These are phyloP conservation scores for Gleditsia sinensis DNA, from an alignment of 306 rosid species.

Conservation along the genomic window DNA sequence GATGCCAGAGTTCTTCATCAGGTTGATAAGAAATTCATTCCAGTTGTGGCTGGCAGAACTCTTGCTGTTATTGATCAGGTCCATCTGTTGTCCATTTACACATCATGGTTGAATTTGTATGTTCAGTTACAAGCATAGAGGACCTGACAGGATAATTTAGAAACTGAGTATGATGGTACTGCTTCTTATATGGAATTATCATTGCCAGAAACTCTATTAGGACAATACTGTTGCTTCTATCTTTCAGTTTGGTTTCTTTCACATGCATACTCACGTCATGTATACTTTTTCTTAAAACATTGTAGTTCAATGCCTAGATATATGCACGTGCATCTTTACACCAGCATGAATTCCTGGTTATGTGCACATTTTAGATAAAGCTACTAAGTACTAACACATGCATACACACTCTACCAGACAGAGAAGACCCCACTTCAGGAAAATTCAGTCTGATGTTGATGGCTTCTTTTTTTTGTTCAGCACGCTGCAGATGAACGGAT, in stretches of 20 bases:
- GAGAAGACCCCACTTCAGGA: neutral
- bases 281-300: slow-evolving; percentile 1
- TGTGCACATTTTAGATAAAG: neutral
- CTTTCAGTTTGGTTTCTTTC: neutral
- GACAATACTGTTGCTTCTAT: slow-evolving; percentile 16
- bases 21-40: slow-evolving; percentile 95
- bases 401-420: neutral
- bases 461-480: slow-evolving; percentile 43
- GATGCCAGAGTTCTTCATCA: slow-evolving; percentile 81
- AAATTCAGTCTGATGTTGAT: slow-evolving; percentile 34
- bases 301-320: neutral
- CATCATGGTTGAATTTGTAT: slow-evolving; percentile 9
- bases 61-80: slow-evolving; percentile 97
- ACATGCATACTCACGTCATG: neutral
- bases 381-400: neutral
- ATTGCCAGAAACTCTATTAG: slow-evolving; percentile 16
- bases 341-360: slow-evolving; percentile 9
- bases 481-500: slow-evolving; percentile 99
- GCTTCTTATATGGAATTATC: neutral
- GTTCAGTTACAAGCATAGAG: neutral
- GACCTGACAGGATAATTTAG: neutral
- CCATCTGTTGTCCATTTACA: slow-evolving; percentile 11
- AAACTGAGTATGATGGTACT: neutral
- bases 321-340: slow-evolving; percentile 2
- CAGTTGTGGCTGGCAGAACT: slow-evolving; percentile 71